These are phyloP conservation scores for Trichophaea hybrida DNA, from an alignment of 2,329 filamentous ascomycete genomes.

Conservation along the genomic window DNA sequence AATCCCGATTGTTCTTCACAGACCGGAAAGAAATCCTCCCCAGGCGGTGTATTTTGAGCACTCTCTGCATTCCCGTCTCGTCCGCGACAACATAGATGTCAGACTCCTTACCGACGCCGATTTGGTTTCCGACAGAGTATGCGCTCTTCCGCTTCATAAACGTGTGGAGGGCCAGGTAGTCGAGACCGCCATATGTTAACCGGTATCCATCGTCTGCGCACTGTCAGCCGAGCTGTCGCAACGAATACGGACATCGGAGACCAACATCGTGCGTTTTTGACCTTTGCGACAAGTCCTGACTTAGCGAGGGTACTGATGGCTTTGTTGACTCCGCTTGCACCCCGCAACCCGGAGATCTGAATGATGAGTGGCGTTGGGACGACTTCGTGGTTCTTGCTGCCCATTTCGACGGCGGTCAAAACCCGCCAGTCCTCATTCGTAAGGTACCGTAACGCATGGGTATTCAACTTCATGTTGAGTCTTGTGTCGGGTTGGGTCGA, in stretches of 20 bases:
- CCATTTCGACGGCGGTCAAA: conserved; percentile 80
- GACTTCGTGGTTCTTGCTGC: conserved; percentile 91
- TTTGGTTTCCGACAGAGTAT: conserved; percentile 85
- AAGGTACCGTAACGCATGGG: conserved; percentile 83
- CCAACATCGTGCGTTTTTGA: conserved; percentile 79
- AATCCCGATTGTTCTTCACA: conserved; percentile 91
- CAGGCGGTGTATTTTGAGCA: conserved; percentile 90
- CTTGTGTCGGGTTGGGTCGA: too few species aligned
- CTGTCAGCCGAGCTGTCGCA: neutral
- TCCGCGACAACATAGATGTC: conserved; percentile 92
- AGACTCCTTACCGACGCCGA: conserved; percentile 94
- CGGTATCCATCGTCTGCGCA: conserved; percentile 73
- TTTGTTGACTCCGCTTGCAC: conserved; percentile 63
- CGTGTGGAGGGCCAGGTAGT: conserved; percentile 90
- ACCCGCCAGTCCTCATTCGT: conserved; percentile 89
- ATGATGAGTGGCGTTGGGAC: conserved; percentile 83
- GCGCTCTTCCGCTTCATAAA: conserved; percentile 66
- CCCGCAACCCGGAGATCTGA: conserved; percentile 65
- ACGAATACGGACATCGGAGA: neutral
- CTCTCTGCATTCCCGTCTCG: conserved; percentile 57
- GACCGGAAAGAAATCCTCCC: conserved; percentile 94
- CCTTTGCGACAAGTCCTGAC: conserved; percentile 72
- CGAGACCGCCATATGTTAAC: conserved; percentile 87
- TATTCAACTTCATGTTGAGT: conserved; percentile 74
- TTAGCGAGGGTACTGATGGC: conserved; percentile 87